Percentiles rank a stretch among this genome's conserved stretches.
These are phyloP conservation scores for Thielaviopsis populi DNA, from an alignment of 2,329 filamentous ascomycete species.

Conservation along the genomic window DNA sequence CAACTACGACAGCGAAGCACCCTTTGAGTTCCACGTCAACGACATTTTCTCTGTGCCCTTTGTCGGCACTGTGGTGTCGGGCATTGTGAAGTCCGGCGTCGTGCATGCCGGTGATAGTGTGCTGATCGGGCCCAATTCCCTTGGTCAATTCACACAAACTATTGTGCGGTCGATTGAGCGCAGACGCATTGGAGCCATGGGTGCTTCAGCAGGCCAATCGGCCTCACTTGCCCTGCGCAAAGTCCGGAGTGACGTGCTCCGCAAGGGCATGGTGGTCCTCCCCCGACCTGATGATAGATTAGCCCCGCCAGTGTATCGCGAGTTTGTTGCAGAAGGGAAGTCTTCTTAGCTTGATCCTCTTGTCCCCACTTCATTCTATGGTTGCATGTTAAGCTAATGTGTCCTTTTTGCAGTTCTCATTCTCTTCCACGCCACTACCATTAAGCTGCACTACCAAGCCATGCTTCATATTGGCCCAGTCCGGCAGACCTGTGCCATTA, in stretches of 20 bases:
- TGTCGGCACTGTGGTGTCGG: slow-evolving; percentile 88
- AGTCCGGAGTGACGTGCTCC: slow-evolving; percentile 75
- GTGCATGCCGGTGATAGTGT: slow-evolving; percentile 84
- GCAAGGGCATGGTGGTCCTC: slow-evolving; percentile 95
- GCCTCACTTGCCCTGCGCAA: slow-evolving; percentile 84
- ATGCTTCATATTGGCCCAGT: slow-evolving; percentile 96
- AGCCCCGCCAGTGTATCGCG: slow-evolving; percentile 52
- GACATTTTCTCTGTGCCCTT: slow-evolving; percentile 97
- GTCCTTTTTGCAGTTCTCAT: slow-evolving; percentile 53
- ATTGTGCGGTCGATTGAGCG: slow-evolving; percentile 85
- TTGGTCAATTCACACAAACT: slow-evolving; percentile 79
- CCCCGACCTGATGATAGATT: slow-evolving; percentile 58
- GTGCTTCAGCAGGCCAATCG: slow-evolving; percentile 79
- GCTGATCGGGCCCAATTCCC: slow-evolving; percentile 74
- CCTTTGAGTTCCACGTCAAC: slow-evolving; percentile 91
- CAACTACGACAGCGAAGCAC: slow-evolving; percentile 72
- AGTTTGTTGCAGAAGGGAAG: slow-evolving; percentile 64
- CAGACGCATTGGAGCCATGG: slow-evolving; percentile 78
- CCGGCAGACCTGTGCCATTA: slow-evolving; percentile 89
- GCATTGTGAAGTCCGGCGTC: slow-evolving; percentile 76
- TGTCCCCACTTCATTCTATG: background rate
- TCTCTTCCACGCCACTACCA: slow-evolving; percentile 88
- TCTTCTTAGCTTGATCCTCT: slow-evolving; percentile 3
- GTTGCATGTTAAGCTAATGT: background rate
- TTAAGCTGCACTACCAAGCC: slow-evolving; percentile 91